These are phyloP conservation scores for Paramecium sonneborni DNA, from an alignment of 73 alveolate species.

Conservation along the genomic window DNA sequence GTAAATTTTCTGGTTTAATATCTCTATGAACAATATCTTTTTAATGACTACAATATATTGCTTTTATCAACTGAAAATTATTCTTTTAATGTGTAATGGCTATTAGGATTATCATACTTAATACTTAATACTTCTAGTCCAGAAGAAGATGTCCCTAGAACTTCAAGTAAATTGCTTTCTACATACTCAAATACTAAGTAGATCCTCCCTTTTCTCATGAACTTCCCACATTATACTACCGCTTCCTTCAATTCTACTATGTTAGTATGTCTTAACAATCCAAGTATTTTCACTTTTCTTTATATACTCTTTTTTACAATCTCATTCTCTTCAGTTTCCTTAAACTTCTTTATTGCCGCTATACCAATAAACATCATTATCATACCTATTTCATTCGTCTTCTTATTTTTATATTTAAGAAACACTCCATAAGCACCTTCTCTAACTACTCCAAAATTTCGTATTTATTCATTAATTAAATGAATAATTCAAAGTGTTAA, in stretches of 20 bases:
- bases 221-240: slow-evolving; percentile 23
- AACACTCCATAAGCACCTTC: slow-evolving; percentile 96
- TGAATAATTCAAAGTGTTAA: slow-evolving; percentile 1
- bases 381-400: slow-evolving; percentile 67
- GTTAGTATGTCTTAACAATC: slow-evolving; percentile 82
- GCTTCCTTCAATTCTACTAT: slow-evolving; percentile 94
- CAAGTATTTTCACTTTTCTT: slow-evolving; percentile 85
- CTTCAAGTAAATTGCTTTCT: slow-evolving; percentile 89
- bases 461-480: slow-evolving; percentile 83
- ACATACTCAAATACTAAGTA: slow-evolving; percentile 90
- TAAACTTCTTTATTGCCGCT: slow-evolving; percentile 88
- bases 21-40: slow-evolving; percentile 59
- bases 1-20: slow-evolving; percentile 57
- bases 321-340: slow-evolving; percentile 87
- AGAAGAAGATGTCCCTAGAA: slow-evolving; percentile 84
- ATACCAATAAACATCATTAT: background rate
- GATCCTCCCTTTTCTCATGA: slow-evolving; percentile 56
- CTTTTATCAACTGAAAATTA: slow-evolving; percentile 63
- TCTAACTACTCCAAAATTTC: slow-evolving; percentile 92
- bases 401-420: slow-evolving; percentile 85
- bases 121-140: slow-evolving; percentile 94
- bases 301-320: slow-evolving; percentile 75
- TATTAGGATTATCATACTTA: background rate
- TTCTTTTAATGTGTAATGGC: slow-evolving; percentile 58
- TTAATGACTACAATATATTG: slow-evolving; percentile 68